phyloP scores from a whole-genome alignment of 176 grass and related monocot species.

The Chloris gayana region DNA sequence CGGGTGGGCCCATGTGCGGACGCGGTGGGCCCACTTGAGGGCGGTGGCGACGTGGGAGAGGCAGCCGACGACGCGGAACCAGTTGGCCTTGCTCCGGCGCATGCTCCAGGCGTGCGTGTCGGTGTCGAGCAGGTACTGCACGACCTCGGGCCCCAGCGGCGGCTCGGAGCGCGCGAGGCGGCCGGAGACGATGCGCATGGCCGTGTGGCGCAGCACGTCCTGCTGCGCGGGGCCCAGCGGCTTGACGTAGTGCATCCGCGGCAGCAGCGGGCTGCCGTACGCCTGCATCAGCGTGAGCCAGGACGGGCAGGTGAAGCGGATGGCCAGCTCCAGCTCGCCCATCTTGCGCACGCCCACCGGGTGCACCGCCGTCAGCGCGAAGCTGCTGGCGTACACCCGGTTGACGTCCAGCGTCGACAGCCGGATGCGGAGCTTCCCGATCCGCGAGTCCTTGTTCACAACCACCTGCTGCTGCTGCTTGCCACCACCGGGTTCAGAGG shows the following conservation, averaged over 20 bases:
- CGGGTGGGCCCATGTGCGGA: conserved; percentile 73
- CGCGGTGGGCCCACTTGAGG: conserved; percentile 61
- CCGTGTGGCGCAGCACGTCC: conserved; percentile 92
- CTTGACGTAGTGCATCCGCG: conserved; percentile 95
- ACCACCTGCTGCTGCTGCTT: too few relatives aligned
- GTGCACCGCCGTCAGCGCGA: conserved; percentile 72
- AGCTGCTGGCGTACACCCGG: conserved; percentile 68
- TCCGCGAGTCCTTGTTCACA: conserved; percentile 58
- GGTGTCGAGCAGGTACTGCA: conserved; percentile 91
- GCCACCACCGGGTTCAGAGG: too few relatives aligned
- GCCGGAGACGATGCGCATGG: conserved; percentile 84
- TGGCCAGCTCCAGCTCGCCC: conserved; percentile 91
- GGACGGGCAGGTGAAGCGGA: conserved; percentile 90
- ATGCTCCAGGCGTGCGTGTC: conserved; percentile 95
- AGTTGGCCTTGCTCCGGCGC: conserved; percentile 94
- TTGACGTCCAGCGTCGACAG: conserved; percentile 91
- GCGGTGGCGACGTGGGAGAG: conserved; percentile 64
- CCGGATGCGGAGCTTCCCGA: conserved; percentile 90
- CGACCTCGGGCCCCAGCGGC: conserved; percentile 92
- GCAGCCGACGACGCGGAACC: conserved; percentile 86
- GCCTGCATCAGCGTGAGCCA: conserved; percentile 90
- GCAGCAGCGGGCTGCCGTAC: conserved; percentile 79
- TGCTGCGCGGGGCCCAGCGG: conserved; percentile 78
- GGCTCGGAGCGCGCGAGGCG: conserved; percentile 92
- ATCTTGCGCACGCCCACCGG: conserved; percentile 90